Evolutionary conservation across 306 rosid species (phyloP).

Genomic region (Myrica gale): DNA sequence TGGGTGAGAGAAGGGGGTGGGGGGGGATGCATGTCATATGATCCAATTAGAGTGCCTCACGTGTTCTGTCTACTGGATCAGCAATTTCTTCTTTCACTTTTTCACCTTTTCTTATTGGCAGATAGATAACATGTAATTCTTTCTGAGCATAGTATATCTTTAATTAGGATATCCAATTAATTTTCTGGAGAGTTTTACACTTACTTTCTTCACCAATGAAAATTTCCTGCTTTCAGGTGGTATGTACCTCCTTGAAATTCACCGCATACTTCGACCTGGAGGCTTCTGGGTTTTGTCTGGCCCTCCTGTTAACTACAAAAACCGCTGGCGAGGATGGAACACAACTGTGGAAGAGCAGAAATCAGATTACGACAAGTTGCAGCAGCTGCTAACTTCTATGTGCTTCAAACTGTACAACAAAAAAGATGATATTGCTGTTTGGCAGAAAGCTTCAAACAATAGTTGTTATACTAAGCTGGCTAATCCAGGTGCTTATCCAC

Average conservation of each 20-base stretch:
- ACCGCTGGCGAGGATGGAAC: constrained; percentile 95
- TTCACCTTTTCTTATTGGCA: constrained; percentile 3
- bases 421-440: constrained; percentile 90
- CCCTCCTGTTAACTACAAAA: constrained; percentile 89
- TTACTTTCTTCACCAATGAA: constrained; percentile 11
- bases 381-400: constrained; percentile 67
- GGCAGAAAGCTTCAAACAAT: constrained; percentile 75
- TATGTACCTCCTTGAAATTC: constrained; percentile 77
- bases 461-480: constrained; percentile 66
- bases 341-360: constrained; percentile 82
- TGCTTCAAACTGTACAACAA: constrained; percentile 88
- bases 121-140: constrained; percentile 6
- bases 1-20: no score
- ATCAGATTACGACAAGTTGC: constrained; percentile 76
- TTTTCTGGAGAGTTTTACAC: not conserved
- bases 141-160: constrained; percentile 1
- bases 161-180: constrained; percentile 1
- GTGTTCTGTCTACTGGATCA: constrained; percentile 10
- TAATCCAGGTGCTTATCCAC: constrained; percentile 59
- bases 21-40: not conserved
- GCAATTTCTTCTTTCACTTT: constrained; percentile 6
- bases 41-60: not conserved
- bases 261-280: constrained; percentile 94
- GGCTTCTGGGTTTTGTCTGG: constrained; percentile 97
- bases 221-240: constrained; percentile 60